phyloP scores from a whole-genome alignment of 768 basidiomycete genomes.

The Tulasnella sp. region DNA sequence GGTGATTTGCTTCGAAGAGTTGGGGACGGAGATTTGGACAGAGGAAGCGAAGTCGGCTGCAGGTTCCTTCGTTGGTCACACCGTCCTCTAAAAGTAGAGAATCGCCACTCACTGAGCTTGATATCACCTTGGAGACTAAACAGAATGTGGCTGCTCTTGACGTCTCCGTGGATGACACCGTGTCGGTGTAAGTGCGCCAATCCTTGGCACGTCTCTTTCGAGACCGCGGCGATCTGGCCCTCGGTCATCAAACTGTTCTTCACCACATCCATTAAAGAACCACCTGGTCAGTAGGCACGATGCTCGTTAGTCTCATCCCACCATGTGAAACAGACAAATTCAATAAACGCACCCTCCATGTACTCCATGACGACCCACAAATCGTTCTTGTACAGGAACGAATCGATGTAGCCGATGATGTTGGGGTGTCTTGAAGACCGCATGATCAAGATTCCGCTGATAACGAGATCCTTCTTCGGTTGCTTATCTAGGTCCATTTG shows the following conservation, averaged over 20 bases:
- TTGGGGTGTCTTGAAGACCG: no score
- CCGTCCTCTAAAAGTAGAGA: no score
- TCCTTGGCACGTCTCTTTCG: constrained; percentile 87
- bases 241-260: no score
- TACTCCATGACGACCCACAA: no score
- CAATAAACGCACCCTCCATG: constrained; percentile 85
- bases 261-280: constrained; percentile 90
- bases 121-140: constrained; percentile 92
- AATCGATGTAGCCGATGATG: no score
- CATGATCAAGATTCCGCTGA: constrained; percentile 99
- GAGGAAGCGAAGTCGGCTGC: constrained; percentile 98
- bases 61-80: no score
- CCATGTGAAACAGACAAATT: no score
- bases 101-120: constrained; percentile 95
- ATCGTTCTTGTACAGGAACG: no score
- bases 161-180: constrained; percentile 97
- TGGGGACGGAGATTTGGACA: constrained; percentile 83
- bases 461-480: constrained; percentile 98
- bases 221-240: no score
- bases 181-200: constrained; percentile 92
- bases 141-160: constrained; percentile 98
- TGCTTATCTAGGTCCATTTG: constrained; percentile 98
- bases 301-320: no score
- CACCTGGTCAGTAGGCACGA: constrained; percentile 35
- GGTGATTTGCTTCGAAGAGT: constrained; percentile 70